These are phyloP conservation scores for Termitomyces sp. DNA, from an alignment of 768 basidiomycete genomes.

Conservation along the genomic window DNA sequence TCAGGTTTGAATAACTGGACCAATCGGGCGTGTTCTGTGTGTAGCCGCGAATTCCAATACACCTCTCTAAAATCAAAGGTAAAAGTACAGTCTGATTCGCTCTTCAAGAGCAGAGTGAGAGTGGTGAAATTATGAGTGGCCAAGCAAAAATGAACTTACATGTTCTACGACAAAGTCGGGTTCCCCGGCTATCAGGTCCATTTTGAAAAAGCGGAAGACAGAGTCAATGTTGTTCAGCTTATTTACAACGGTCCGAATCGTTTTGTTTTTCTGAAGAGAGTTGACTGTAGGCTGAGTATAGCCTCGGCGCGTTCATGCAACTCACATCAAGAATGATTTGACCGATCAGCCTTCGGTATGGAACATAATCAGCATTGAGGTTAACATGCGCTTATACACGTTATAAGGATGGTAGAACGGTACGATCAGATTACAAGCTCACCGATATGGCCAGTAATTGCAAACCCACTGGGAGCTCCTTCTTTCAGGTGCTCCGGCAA, in stretches of 20 bases:
- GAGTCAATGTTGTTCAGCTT: slow-evolving; percentile 84
- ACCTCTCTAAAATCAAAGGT: slow-evolving; percentile 93
- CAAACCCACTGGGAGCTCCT: slow-evolving; percentile 82
- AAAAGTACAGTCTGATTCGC: slow-evolving; percentile 82
- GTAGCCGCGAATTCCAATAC: slow-evolving; percentile 97
- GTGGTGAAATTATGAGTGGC: neutral
- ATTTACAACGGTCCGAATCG: slow-evolving; percentile 87
- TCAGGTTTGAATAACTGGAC: slow-evolving; percentile 65
- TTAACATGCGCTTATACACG: slow-evolving; percentile 81
- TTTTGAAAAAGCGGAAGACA: slow-evolving; percentile 88
- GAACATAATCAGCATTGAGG: slow-evolving; percentile 83
- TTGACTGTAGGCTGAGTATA: neutral
- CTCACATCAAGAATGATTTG: slow-evolving; percentile 88
- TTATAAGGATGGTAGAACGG: neutral
- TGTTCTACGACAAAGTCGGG: slow-evolving; percentile 82
- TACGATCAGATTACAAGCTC: slow-evolving; percentile 13
- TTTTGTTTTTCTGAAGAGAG: slow-evolving; percentile 70
- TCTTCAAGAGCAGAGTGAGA: slow-evolving; percentile 33
- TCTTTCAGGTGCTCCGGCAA: slow-evolving; percentile 75
- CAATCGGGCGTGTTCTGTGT: slow-evolving; percentile 85
- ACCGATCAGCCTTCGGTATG: slow-evolving; percentile 87
- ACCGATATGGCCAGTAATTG: slow-evolving; percentile 90
- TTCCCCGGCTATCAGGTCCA: slow-evolving; percentile 95
- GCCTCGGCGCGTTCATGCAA: neutral
- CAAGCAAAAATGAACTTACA: slow-evolving; percentile 34